Percentiles rank a stretch among this genome's conserved stretches.
These are phyloP conservation scores for Blastocystis sp. DNA, from an alignment of 352 stramenopile species.

Conservation along the genomic window DNA sequence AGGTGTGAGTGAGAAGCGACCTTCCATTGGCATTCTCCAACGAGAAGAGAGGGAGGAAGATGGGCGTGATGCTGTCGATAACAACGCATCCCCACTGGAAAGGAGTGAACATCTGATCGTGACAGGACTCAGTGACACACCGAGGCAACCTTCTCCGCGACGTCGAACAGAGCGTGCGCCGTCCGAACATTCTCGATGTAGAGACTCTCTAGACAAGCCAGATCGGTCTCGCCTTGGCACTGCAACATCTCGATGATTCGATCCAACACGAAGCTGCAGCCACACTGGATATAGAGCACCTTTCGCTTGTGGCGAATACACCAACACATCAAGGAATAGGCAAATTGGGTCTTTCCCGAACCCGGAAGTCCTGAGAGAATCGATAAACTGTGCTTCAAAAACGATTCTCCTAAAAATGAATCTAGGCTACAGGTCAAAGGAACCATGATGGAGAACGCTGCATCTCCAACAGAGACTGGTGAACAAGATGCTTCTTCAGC, in stretches of 20 bases:
- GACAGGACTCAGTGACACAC: neutral
- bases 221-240: neutral
- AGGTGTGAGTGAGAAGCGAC: neutral
- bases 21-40: neutral
- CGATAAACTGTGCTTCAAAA: neutral
- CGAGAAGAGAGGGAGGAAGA: neutral
- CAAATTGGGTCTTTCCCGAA: constrained; percentile 14
- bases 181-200: neutral
- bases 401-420: neutral
- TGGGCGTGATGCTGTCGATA: constrained; percentile 19
- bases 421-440: neutral
- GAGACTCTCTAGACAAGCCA: neutral
- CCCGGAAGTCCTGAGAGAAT: constrained; percentile 6
- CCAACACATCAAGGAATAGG: neutral
- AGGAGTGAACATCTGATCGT: neutral
- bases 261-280: neutral
- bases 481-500: neutral
- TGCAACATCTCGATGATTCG: neutral
- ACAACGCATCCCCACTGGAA: neutral
- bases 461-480: neutral
- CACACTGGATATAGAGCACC: neutral
- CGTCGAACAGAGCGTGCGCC: neutral
- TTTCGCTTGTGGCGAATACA: neutral
- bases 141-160: neutral
- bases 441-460: neutral